Evolutionary conservation across 2,329 filamentous ascomycete species (phyloP).

Genomic region (Phialophora tarda): DNA sequence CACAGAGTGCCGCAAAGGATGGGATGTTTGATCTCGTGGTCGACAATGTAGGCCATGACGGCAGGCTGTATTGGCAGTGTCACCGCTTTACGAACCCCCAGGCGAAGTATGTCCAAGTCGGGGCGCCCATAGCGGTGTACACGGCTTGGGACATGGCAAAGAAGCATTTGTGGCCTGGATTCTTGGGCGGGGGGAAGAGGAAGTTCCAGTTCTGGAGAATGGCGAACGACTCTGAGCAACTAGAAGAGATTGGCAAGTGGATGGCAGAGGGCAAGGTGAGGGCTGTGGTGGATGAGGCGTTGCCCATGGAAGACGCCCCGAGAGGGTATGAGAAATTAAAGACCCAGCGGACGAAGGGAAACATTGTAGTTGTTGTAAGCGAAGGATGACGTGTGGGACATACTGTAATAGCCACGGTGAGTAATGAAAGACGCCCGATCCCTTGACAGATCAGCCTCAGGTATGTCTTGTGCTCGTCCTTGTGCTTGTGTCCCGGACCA

Average conservation of each 20-base stretch:
- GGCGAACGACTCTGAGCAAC: constrained; percentile 51
- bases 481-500: not conserved
- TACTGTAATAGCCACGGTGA: not conserved
- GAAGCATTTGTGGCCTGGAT: constrained; percentile 52
- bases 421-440: not conserved
- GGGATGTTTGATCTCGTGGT: constrained; percentile 59
- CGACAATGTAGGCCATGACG: constrained; percentile 62
- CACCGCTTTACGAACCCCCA: constrained; percentile 57
- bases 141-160: constrained; percentile 38
- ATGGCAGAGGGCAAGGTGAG: constrained; percentile 65
- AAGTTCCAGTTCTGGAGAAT: constrained; percentile 46
- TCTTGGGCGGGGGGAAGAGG: constrained; percentile 58
- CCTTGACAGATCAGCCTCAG: not conserved
- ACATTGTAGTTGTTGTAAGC: constrained; percentile 58
- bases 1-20: constrained; percentile 42
- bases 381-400: constrained; percentile 10
- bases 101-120: constrained; percentile 62
- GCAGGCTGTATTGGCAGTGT: constrained; percentile 59
- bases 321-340: constrained; percentile 65
- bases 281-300: constrained; percentile 60
- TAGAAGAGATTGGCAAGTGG: constrained; percentile 60
- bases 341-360: constrained; percentile 62
- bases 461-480: not conserved
- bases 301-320: constrained; percentile 61
- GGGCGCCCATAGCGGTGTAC: constrained; percentile 40